These are phyloP conservation scores for Fraxinus greggii DNA, from an alignment of 305 asterid species.

Conservation along the genomic window DNA sequence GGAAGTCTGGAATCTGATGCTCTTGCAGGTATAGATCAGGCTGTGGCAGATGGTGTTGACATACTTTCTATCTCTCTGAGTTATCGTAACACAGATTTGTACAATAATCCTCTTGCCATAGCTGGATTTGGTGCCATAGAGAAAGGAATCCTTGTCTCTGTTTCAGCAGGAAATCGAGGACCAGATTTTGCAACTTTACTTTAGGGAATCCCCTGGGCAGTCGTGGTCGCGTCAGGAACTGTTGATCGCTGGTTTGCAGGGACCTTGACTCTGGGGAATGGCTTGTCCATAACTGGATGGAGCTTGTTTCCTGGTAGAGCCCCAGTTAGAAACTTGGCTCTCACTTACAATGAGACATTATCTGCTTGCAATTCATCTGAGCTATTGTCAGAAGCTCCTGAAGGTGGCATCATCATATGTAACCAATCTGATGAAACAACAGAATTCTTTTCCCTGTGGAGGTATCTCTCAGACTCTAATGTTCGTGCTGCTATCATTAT, in stretches of 20 bases:
- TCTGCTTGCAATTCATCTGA: conserved; percentile 27
- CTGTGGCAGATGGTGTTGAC: conserved; percentile 42
- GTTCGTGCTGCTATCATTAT: conserved; percentile 26
- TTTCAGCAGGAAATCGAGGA: conserved; percentile 42
- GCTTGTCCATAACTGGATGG: conserved; percentile 40
- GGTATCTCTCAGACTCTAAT: not conserved
- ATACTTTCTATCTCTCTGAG: conserved; percentile 36
- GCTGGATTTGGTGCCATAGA: conserved; percentile 49
- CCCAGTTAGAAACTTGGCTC: conserved; percentile 24
- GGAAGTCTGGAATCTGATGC: conserved; percentile 19
- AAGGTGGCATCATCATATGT: conserved; percentile 35
- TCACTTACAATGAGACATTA: conserved; percentile 32
- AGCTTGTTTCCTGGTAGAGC: conserved; percentile 38
- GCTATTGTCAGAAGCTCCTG: conserved; percentile 22
- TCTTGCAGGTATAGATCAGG: conserved; percentile 30
- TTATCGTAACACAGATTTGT: conserved; percentile 2
- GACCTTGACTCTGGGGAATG: conserved; percentile 40
- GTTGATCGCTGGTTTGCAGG: conserved; percentile 49
- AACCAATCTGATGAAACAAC: conserved; percentile 14
- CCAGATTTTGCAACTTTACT: conserved; percentile 17
- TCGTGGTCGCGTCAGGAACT: conserved; percentile 45
- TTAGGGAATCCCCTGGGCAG: conserved; percentile 49
- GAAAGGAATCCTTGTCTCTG: conserved; percentile 40
- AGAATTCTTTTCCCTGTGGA: not conserved
- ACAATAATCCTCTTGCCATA: conserved; percentile 38